Conservation (phyloP, 1,284 basidiomycete species). For the Cryptococcus wingfieldii region DNA sequence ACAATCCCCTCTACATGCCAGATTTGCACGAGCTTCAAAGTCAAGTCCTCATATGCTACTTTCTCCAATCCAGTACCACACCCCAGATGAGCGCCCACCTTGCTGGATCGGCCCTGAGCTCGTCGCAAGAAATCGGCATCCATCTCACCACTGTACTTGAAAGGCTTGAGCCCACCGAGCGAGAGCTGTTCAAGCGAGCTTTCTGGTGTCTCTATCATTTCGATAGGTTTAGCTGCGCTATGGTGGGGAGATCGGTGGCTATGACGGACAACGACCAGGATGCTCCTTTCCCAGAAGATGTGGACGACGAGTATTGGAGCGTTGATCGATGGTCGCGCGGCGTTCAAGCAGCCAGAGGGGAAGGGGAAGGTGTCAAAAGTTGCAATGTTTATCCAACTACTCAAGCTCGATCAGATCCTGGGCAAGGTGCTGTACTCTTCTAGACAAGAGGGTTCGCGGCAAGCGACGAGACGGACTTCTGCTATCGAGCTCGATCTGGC, state of each 20-base stretch:
- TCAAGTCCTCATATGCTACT: conserved; percentile 49
- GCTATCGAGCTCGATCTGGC: conserved; percentile 66
- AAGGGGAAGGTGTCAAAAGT: conserved; percentile 50
- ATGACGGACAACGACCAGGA: conserved; percentile 83
- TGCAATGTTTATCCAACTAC: conserved; percentile 61
- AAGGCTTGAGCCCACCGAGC: conserved; percentile 49
- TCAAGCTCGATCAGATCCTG: conserved; percentile 67
- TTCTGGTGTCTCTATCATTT: conserved; percentile 63
- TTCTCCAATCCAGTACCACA: conserved; percentile 58
- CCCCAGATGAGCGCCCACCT: conserved; percentile 69
- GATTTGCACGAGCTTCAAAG: conserved; percentile 69
- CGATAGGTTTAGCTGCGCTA: conserved; percentile 59
- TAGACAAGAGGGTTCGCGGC: conserved; percentile 56
- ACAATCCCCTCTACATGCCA: conserved; percentile 56
- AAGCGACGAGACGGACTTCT: conserved; percentile 61
- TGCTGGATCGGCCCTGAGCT: conserved; percentile 63
- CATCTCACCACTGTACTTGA: conserved; percentile 39
- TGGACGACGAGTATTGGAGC: conserved; percentile 81
- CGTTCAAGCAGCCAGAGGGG: conserved; percentile 58
- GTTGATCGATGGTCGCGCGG: conserved; percentile 51
- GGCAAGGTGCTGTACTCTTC: conserved; percentile 70
- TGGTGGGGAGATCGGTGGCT: conserved; percentile 73
- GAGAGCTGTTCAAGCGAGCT: conserved; percentile 69
- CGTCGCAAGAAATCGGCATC: conserved; percentile 54
- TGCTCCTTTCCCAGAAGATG: conserved; percentile 68